These are phyloP conservation scores for Hanseniaspora osmophila DNA, from an alignment of 805 yeast species.

Conservation along the genomic window DNA sequence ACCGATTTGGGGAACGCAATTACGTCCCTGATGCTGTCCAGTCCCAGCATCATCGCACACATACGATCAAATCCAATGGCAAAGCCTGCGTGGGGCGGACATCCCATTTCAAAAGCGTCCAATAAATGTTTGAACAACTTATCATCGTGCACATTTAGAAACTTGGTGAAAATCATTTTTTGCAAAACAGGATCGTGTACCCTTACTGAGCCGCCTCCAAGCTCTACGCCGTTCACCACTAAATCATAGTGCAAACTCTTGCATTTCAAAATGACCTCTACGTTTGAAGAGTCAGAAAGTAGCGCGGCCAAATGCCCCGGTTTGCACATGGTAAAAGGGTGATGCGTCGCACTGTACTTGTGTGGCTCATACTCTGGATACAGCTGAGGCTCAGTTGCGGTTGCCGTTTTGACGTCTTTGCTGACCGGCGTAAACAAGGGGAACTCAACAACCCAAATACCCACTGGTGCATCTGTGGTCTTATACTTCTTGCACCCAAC, in stretches of 20 bases:
- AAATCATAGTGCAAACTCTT: slow-evolving; percentile 89
- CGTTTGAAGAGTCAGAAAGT: slow-evolving; percentile 7
- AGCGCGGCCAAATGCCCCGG: not conserved
- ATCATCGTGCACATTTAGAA: slow-evolving; percentile 46
- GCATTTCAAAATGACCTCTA: slow-evolving; percentile 42
- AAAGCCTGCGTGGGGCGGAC: slow-evolving; percentile 97
- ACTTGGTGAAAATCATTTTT: slow-evolving; percentile 48
- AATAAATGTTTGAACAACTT: slow-evolving; percentile 74
- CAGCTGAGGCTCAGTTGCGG: slow-evolving; percentile 7
- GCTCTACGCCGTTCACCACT: slow-evolving; percentile 85
- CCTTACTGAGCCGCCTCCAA: slow-evolving; percentile 96
- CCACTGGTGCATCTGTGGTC: slow-evolving; percentile 28
- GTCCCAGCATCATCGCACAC: slow-evolving; percentile 78
- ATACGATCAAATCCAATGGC: slow-evolving; percentile 91
- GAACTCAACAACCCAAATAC: slow-evolving; percentile 80
- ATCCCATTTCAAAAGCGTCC: slow-evolving; percentile 70
- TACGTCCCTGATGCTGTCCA: slow-evolving; percentile 73
- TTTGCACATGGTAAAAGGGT: slow-evolving; percentile 80
- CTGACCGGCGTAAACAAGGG: slow-evolving; percentile 80
- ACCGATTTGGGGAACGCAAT: slow-evolving; percentile 92
- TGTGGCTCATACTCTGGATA: slow-evolving; percentile 30
- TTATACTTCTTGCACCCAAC: slow-evolving; percentile 26
- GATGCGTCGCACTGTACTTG: slow-evolving; percentile 65
- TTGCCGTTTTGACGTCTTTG: slow-evolving; percentile 7
- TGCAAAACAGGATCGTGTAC: slow-evolving; percentile 78